Percentiles rank a stretch among this genome's conserved stretches.
Evolutionary conservation across 176 grass and related monocot species (phyloP).

Genomic region (Pontederia paniculata): DNA sequence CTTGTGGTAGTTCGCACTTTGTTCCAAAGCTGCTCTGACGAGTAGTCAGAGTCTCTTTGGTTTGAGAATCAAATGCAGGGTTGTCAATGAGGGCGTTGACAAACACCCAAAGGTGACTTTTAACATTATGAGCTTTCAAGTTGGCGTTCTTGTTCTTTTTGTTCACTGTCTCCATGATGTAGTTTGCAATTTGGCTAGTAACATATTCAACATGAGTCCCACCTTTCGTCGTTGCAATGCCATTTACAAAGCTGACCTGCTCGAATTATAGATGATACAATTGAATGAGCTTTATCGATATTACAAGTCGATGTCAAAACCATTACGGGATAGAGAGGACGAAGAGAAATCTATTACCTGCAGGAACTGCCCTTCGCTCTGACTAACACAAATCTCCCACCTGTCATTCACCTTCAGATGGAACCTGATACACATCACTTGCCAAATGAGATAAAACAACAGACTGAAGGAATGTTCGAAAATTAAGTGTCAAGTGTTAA

Average conservation of each 20-base stretch:
- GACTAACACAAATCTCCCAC: constrained; percentile 71
- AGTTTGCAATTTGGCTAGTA: constrained; percentile 57
- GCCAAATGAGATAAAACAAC: neutral
- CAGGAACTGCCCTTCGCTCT: constrained; percentile 91
- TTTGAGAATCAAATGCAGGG: constrained; percentile 93
- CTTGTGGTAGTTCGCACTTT: constrained; percentile 46
- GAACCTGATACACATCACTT: constrained; percentile 21
- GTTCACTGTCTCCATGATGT: constrained; percentile 51
- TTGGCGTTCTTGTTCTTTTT: constrained; percentile 95
- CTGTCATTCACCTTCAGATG: constrained; percentile 53
- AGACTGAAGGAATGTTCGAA: neutral
- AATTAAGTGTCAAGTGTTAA: too few relatives aligned
- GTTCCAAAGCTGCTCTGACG: constrained; percentile 76
- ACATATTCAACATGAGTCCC: constrained; percentile 84
- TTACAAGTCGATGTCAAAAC: neutral
- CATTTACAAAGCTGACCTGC: constrained; percentile 92
- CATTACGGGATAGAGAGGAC: neutral
- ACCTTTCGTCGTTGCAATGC: constrained; percentile 76
- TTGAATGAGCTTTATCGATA: neutral
- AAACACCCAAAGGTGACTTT: constrained; percentile 82
- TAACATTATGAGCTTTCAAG: constrained; percentile 62
- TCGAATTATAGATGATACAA: neutral
- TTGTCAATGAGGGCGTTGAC: constrained; percentile 87
- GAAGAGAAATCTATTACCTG: constrained; percentile 30
- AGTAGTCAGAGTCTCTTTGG: constrained; percentile 92